Evolutionary conservation across 768 basidiomycete genomes (phyloP).

Genomic region (Tricholoma hemisulphureum): DNA sequence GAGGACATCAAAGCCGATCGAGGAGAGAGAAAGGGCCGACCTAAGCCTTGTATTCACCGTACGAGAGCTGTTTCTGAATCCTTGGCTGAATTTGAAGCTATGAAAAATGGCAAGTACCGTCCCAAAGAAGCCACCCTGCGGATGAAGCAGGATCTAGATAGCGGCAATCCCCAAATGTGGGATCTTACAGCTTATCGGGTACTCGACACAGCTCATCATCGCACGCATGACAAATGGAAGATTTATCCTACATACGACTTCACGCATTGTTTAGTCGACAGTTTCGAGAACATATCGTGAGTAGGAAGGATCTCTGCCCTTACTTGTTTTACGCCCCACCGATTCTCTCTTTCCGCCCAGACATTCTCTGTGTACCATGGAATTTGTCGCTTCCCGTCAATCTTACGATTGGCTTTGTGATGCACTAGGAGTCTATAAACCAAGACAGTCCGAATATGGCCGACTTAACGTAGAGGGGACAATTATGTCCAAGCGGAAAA

Average conservation of each 20-base stretch:
- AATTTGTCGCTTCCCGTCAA: conserved; percentile 93
- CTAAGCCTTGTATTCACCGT: conserved; percentile 85
- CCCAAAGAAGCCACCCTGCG: conserved; percentile 91
- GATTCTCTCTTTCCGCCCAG: conserved; percentile 40
- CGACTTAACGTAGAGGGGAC: conserved; percentile 91
- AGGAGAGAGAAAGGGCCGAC: conserved; percentile 80
- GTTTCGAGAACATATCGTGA: conserved; percentile 98
- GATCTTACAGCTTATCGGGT: conserved; percentile 96
- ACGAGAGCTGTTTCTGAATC: conserved; percentile 85
- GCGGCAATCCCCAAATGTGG: conserved; percentile 99
- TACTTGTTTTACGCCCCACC: not conserved
- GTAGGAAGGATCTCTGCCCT: conserved; percentile 35
- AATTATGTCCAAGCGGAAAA: conserved; percentile 96
- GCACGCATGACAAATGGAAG: conserved; percentile 91
- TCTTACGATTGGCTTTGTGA: conserved; percentile 99
- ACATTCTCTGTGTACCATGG: conserved; percentile 94
- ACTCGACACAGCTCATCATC: conserved; percentile 85
- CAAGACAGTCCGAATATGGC: conserved; percentile 95
- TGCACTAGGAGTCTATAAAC: conserved; percentile 95
- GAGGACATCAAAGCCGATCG: conserved; percentile 90
- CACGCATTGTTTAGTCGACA: conserved; percentile 97
- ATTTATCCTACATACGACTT: conserved; percentile 99
- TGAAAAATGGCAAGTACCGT: conserved; percentile 87
- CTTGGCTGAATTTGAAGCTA: conserved; percentile 81
- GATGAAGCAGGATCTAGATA: conserved; percentile 95